Base-by-base conservation (phyloP, 1,139 yeast genomes). In the Geotrichum macrosporum region DNA sequence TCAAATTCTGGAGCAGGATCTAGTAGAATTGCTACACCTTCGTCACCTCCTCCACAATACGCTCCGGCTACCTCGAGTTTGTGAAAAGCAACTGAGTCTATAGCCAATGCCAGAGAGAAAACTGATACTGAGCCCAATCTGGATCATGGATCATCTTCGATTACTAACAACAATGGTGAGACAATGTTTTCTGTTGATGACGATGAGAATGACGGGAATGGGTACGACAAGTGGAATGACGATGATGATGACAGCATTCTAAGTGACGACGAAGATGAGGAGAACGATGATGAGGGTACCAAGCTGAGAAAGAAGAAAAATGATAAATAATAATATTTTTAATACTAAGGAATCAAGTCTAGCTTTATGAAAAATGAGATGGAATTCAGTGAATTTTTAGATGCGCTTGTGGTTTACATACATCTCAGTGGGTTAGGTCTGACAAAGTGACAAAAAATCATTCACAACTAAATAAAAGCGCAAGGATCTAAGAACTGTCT, bases 161-260 rank as follows among this genome's bases (percentile, higher is more conserved):
- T 13, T 8, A 15, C 29, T 12, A 21, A 33, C 6, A 16, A 22
- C 5, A 56, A 50, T 15, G 51, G 56, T 5, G 51, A n/a, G n/a
- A n/a, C n/a, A n/a, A n/a, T 56, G 41, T 57, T 57, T 41, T 53
- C 57, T 10, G 57, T 57, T 6, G 57, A 47, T 3, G 58, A 53
- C 35, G 58, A 54, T 33, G 55, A 54, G 9, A 55, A 50, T 30
- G 47, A 50, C 9, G n/a, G n/a, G n/a, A n/a, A n/a, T n/a, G n/a
- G n/a, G n/a, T 54, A 55, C 29, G 56, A 55, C 31, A 52, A 53
- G 36, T 56, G 56, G 57, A 48, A 50, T 24, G 57, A 54, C 12
- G 55, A 53, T 27, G 60, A 55, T 30, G 56, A 57, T 27, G 47
- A 43, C 27, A 46, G 50, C 18, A 48, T 51, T 19, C 39, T 54